These are phyloP conservation scores for Mycena latifolia DNA, from an alignment of 768 basidiomycete genomes.

Conservation along the genomic window DNA sequence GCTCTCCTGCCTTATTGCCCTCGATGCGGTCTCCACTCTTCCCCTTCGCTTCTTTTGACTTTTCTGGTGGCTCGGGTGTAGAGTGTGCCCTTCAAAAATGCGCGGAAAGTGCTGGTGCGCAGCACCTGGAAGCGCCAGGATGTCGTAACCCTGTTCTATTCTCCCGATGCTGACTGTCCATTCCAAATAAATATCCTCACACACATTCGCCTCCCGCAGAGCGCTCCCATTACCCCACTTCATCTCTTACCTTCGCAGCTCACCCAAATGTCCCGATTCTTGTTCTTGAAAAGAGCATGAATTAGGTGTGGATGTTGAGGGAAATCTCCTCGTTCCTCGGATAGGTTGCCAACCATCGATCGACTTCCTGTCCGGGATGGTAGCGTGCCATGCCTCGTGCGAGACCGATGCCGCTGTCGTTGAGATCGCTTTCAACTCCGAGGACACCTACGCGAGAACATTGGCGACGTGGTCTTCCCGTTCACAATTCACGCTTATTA, in stretches of 20 bases:
- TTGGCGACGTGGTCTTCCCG: constrained; percentile 20
- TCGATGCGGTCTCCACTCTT: constrained; percentile 2
- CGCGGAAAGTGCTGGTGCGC: not conserved
- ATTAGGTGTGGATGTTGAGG: too few species aligned
- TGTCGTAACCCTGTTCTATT: constrained; percentile 18
- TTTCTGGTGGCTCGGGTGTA: not conserved
- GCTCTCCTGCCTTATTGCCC: too few species aligned
- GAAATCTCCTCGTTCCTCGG: too few species aligned
- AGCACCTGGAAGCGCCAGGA: constrained; percentile 26
- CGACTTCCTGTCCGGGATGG: constrained; percentile 12
- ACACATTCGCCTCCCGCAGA: not conserved
- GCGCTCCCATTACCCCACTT: not conserved
- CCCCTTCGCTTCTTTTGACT: not conserved
- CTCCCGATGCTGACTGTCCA: constrained; percentile 2
- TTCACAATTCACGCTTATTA: constrained; percentile 19
- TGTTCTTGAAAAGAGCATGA: constrained; percentile 20
- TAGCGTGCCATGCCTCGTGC: not conserved
- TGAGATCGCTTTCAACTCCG: constrained; percentile 9
- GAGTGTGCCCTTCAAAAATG: constrained; percentile 8
- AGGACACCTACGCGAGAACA: too few species aligned
- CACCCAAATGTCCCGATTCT: constrained; percentile 22
- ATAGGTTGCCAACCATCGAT: too few species aligned
- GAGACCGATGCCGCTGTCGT: not conserved
- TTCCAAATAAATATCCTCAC: not conserved
- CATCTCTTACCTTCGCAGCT: constrained; percentile 23